Evolutionary conservation across 169 alveolate species (phyloP), one percentile per base, ranked within the genome.

Genomic region (Eimeria brunetti): DNA sequence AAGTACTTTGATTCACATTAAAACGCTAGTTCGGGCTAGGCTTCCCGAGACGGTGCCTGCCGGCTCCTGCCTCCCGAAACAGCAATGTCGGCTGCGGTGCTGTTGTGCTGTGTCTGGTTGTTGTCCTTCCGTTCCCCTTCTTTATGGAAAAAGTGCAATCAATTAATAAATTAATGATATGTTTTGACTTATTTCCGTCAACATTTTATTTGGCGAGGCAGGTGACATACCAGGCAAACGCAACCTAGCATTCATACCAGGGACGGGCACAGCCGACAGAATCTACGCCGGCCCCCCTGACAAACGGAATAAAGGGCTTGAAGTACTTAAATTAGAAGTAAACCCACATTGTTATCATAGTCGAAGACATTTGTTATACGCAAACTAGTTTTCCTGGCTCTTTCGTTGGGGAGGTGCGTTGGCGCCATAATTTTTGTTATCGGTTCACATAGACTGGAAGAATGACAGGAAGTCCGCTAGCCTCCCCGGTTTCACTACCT

Each of bases 41-140:
- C 1, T 9, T 38, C 44, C 44, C 14, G 44, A 18, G 76, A 12
- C 11, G 22, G 44, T 67, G 46, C 46, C 4, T 41, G 46, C 46
- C 2, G 11, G 76, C 76, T 62, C 36, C 73, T 62, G 73, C 33
- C 73, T 36, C 73, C 6, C 73, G 44, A 27, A 1, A 44, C 44
- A n/a, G 76, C 76, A n/a, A 8, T 22, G 76, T 67, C 76, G 76
- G 76, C 76, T 67, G 76, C 76, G 76, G 76, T 60, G 33, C 71
- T 1, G 18, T 44, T 67, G 76, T 24, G 30, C 5, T n/a, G 46
- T 41, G 4, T 4, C 46, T 41, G 46, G 46, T 41, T 41, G 46
- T 41, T 41, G 46, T 41, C 46, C 46, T 41, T 41, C 46, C 4
- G 46, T 41, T 41, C 46, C 46, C 46, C 4, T 41, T 41, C 46